Evolutionary conservation across 106 monocot species (phyloP).

Genomic region (Dendrobium huoshanense): DNA sequence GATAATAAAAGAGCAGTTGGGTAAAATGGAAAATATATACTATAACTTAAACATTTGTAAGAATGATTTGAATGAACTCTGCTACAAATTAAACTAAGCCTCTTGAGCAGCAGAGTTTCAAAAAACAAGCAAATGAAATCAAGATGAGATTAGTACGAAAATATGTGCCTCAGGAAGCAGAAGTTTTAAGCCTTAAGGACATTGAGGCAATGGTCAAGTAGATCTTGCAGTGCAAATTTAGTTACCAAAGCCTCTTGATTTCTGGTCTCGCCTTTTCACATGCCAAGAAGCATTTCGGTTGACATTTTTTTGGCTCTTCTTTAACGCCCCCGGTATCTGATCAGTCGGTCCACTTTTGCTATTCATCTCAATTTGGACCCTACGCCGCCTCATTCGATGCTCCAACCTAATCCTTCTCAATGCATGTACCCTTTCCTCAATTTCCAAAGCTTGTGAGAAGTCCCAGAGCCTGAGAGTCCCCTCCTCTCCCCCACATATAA

Average conservation of each 20-base stretch:
- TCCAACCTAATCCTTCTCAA: slow-evolving; percentile 45
- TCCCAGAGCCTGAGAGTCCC: slow-evolving; percentile 72
- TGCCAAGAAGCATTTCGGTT: slow-evolving; percentile 46
- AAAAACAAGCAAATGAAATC: background rate
- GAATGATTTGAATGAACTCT: background rate
- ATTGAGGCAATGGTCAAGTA: background rate
- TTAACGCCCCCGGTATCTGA: slow-evolving; percentile 43
- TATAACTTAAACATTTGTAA: background rate
- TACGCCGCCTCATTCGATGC: slow-evolving; percentile 72
- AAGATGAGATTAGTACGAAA: background rate
- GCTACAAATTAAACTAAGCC: background rate
- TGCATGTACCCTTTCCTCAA: slow-evolving; percentile 52
- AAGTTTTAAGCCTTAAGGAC: background rate
- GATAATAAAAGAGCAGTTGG: background rate
- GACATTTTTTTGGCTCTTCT: slow-evolving; percentile 42
- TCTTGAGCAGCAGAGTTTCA: background rate
- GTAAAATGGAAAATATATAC: background rate
- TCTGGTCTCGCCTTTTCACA: slow-evolving; percentile 30
- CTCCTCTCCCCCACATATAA: slow-evolving; percentile 71
- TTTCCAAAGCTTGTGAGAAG: slow-evolving; percentile 74
- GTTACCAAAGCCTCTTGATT: slow-evolving; percentile 4
- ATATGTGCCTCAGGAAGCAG: background rate
- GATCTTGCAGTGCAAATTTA: background rate
- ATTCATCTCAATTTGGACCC: slow-evolving; percentile 57
- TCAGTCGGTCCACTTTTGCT: slow-evolving; percentile 31